Percentiles rank a stretch among this genome's conserved stretches.
Evolutionary conservation across 2,329 filamentous ascomycete genomes (phyloP).

Genomic region (Colletotrichum tropicicola): DNA sequence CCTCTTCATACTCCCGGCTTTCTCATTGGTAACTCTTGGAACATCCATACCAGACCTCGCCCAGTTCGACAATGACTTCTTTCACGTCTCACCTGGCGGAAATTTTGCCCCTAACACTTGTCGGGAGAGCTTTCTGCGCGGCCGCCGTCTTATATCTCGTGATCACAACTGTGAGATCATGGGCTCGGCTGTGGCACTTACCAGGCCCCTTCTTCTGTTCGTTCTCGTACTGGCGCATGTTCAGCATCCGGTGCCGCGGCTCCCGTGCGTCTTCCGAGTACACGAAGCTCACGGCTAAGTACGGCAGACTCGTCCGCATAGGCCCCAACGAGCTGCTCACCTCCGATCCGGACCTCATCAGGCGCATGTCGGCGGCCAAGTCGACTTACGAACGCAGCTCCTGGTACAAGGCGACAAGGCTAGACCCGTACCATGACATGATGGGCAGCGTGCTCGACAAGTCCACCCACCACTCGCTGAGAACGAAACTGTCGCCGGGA

Average conservation of each 20-base stretch:
- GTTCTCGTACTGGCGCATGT: conserved; percentile 15
- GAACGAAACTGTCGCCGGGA: conserved; percentile 25
- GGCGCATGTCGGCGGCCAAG: conserved; percentile 46
- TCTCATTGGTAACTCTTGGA: too few species aligned
- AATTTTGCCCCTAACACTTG: background rate
- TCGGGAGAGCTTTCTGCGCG: background rate
- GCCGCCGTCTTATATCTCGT: background rate
- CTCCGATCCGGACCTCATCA: conserved; percentile 47
- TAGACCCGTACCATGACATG: conserved; percentile 52
- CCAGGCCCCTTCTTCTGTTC: conserved; percentile 7
- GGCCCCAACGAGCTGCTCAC: conserved; percentile 52
- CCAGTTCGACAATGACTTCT: background rate
- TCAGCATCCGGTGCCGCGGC: background rate
- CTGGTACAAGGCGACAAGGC: conserved; percentile 58
- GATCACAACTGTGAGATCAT: background rate
- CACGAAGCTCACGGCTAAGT: background rate
- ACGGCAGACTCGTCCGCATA: conserved; percentile 45
- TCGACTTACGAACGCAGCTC: conserved; percentile 45
- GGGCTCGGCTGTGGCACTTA: conserved; percentile 1
- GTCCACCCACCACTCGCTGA: conserved; percentile 23
- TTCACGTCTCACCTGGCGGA: background rate
- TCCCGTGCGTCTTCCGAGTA: conserved; percentile 11
- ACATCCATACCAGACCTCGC: background rate
- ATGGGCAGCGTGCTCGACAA: conserved; percentile 34
- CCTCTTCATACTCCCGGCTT: background rate